Evolutionary conservation across 2,329 filamentous ascomycete species (phyloP), one percentile per base, ranked within the genome.

Genomic region (Geosmithia morbida): DNA sequence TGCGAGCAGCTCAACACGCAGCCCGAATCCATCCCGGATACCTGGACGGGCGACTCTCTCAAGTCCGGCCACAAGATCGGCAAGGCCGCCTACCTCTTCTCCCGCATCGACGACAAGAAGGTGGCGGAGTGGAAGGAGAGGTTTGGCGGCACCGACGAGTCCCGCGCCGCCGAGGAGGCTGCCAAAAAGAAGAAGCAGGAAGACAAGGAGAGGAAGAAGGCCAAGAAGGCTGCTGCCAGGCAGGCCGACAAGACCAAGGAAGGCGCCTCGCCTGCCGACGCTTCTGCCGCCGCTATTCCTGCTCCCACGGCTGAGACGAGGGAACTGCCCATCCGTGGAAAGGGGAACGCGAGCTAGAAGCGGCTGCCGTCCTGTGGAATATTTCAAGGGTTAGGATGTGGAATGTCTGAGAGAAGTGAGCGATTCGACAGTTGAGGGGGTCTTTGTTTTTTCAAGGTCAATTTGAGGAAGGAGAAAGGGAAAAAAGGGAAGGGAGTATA

Each of bases 81-180:
- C 54, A 83, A 83, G 59, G 79, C 88, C 1, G 76, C 79, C 53
- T 83, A 87, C 41, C 72, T 95, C 30, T 95, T 95, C 66, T 77
- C 77, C n/a, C 77, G 75, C 47, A 95, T 95, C 58, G 85, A 88
- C 53, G 72, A 82, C 10, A 81, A 85, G 63, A 90, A 89, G 69
- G 80, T 85, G 44, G 78, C 83, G 46, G 84, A 90, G 61, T 95
- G 88, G 88, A 80, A 83, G 49, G 77, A 83, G 52, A 74, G 77
- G 54, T 95, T 82, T 55, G 79, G 86, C 52, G 71, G 72, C 52
- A 70, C 68, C 45, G 66, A 67, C 2, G 67, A 67, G 50, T 72
- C 72, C 59, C 66, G 67, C 1, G 70, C 69, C 3, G 70, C 68
- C 2, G 74, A 74, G 61, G 72, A 72, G 57, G 68, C 67, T 2